A percentile compares a stretch with the other conserved stretches of the same genome.
Conservation (phyloP, 2,329 filamentous ascomycete genomes). For the Rutstroemia sp. region DNA sequence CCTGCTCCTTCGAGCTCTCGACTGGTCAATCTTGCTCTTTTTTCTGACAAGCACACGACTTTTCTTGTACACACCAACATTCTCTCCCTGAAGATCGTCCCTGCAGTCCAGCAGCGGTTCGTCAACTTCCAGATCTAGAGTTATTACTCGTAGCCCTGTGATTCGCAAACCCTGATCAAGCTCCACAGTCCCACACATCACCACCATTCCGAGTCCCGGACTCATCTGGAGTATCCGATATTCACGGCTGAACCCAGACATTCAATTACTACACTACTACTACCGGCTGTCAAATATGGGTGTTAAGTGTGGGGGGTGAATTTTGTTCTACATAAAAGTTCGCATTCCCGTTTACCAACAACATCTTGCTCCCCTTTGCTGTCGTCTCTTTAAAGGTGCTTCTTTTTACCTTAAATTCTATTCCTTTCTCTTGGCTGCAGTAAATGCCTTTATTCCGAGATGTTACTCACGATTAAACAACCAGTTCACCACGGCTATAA, state of each 20-base stretch:
- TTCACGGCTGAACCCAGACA: constrained; percentile 9
- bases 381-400: constrained; percentile 22
- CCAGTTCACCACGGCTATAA: constrained; percentile 39
- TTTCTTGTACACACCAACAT: constrained; percentile 17
- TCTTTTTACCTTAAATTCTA: constrained; percentile 20
- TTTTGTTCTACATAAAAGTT: constrained; percentile 24
- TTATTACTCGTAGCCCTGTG: constrained; percentile 20
- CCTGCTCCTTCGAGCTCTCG: constrained; percentile 11
- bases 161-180: constrained; percentile 22
- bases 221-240: constrained; percentile 18
- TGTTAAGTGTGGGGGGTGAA: constrained; percentile 23
- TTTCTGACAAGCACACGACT: constrained; percentile 16
- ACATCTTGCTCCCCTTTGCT: constrained; percentile 16
- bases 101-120: constrained; percentile 17
- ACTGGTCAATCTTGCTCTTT: constrained; percentile 9
- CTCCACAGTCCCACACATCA: constrained; percentile 17
- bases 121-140: constrained; percentile 21
- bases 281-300: constrained; percentile 22
- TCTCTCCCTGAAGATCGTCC: constrained; percentile 21
- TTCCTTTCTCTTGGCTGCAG: constrained; percentile 25
- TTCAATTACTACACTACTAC: constrained; percentile 16
- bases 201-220: constrained; percentile 20
- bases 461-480: constrained; percentile 46
- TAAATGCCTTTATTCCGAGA: constrained; percentile 28
- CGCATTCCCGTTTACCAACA: constrained; percentile 19